These are phyloP conservation scores for Fusarium scirpi DNA, from an alignment of 2,329 filamentous ascomycete genomes.

Conservation along the genomic window DNA sequence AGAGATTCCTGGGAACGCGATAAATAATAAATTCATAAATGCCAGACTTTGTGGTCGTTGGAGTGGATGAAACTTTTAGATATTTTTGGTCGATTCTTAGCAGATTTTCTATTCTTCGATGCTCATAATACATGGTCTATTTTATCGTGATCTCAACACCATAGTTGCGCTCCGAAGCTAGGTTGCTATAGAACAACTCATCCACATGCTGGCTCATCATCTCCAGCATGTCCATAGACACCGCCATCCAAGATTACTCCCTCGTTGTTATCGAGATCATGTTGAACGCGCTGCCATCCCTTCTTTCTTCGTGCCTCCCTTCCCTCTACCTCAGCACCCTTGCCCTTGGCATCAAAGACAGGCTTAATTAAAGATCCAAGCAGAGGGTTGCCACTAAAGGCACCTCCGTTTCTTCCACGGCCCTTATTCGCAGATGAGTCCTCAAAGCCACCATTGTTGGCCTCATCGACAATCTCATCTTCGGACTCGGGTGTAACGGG, in stretches of 20 bases:
- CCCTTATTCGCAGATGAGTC: conserved; percentile 54
- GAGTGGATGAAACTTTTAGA: neutral
- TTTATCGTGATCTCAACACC: neutral
- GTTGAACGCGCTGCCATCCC: conserved; percentile 71
- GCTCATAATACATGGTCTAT: neutral
- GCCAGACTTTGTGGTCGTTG: neutral
- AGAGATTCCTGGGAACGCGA: neutral
- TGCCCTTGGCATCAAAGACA: conserved; percentile 66
- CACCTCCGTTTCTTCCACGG: conserved; percentile 59
- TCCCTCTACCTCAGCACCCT: conserved; percentile 56
- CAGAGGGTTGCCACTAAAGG: conserved; percentile 77
- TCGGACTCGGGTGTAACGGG: conserved; percentile 65
- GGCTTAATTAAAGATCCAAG: conserved; percentile 74
- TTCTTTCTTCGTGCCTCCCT: conserved; percentile 59
- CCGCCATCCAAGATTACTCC: conserved; percentile 69
- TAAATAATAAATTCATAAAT: neutral
- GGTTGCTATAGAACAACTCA: neutral
- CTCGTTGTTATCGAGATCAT: conserved; percentile 70
- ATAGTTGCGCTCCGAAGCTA: neutral
- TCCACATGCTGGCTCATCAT: conserved; percentile 57
- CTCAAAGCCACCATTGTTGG: conserved; percentile 48
- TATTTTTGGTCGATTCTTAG: too few species aligned
- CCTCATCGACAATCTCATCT: conserved; percentile 52
- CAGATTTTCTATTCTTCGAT: neutral
- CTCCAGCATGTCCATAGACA: conserved; percentile 57